Percentiles rank a stretch among this genome's conserved stretches.
These are phyloP conservation scores for Penicillium sp. DNA, from an alignment of 2,329 filamentous ascomycete species.

Conservation along the genomic window DNA sequence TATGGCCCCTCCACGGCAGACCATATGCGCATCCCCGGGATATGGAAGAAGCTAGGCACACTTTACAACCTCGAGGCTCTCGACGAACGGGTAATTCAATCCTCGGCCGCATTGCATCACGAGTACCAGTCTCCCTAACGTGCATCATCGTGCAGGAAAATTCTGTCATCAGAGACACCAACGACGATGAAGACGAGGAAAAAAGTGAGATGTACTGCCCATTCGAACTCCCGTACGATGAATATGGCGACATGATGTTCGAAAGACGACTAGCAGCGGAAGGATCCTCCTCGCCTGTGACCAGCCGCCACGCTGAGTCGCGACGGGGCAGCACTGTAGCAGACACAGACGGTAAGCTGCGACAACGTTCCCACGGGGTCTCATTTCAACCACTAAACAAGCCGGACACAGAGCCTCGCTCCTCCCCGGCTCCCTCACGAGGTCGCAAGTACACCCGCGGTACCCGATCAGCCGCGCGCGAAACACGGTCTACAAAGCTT, in stretches of 20 bases:
- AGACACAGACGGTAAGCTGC: constrained; percentile 47
- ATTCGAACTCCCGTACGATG: constrained; percentile 60
- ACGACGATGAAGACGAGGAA: constrained; percentile 51
- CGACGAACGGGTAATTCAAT: constrained; percentile 71
- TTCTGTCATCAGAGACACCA: constrained; percentile 54
- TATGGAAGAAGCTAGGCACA: constrained; percentile 82
- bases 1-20: constrained; percentile 61
- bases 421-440: constrained; percentile 44
- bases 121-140: constrained; percentile 4
- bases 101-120: constrained; percentile 17
- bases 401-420: constrained; percentile 38
- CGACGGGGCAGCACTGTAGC: constrained; percentile 46
- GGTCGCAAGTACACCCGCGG: constrained; percentile 36
- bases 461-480: constrained; percentile 35
- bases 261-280: constrained; percentile 45
- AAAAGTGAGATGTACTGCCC: constrained; percentile 60
- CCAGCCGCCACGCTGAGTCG: constrained; percentile 36
- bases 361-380: background rate
- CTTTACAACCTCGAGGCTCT: constrained; percentile 84
- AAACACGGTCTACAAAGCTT: constrained; percentile 39
- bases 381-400: constrained; percentile 3
- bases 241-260: constrained; percentile 51
- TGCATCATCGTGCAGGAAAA: constrained; percentile 45
- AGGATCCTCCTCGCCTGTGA: constrained; percentile 42
- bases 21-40: constrained; percentile 85